These are phyloP conservation scores for Kazachstania kunashirensis DNA, from an alignment of 805 yeast species.

Conservation along the genomic window DNA sequence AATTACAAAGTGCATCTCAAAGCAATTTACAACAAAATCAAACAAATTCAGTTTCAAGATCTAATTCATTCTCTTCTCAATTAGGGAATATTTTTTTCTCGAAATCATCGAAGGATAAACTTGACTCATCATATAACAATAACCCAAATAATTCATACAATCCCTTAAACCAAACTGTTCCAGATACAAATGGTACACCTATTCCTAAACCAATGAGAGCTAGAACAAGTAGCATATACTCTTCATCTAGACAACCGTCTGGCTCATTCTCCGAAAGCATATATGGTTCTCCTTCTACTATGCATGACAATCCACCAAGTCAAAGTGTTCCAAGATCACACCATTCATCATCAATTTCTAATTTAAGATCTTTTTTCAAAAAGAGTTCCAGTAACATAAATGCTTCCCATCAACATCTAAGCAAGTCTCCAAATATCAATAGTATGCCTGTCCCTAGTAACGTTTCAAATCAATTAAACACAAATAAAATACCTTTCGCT, in stretches of 20 bases:
- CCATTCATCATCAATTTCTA: slow-evolving; percentile 75
- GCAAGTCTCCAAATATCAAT: slow-evolving; percentile 1
- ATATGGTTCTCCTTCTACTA: slow-evolving; percentile 26
- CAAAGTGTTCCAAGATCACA: slow-evolving; percentile 38
- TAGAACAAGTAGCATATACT: slow-evolving; percentile 28
- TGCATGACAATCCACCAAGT: slow-evolving; percentile 29
- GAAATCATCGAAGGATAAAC: slow-evolving; percentile 17
- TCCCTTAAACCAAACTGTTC: not conserved
- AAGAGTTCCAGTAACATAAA: slow-evolving; percentile 20
- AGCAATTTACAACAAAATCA: slow-evolving; percentile 13
- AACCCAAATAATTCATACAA: not conserved
- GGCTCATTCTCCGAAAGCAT: slow-evolving; percentile 17
- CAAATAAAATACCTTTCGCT: slow-evolving; percentile 6
- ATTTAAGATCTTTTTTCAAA: slow-evolving; percentile 63
- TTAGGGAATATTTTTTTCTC: slow-evolving; percentile 30
- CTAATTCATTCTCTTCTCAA: slow-evolving; percentile 29
- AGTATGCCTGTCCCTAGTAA: slow-evolving; percentile 1
- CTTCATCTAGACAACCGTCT: slow-evolving; percentile 28
- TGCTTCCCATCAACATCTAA: slow-evolving; percentile 1
- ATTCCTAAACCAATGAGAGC: slow-evolving; percentile 30
- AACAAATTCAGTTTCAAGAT: slow-evolving; percentile 20
- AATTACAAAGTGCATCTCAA: slow-evolving; percentile 29
- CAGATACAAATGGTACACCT: slow-evolving; percentile 17
- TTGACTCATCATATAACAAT: not conserved
- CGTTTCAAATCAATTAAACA: not conserved